Evolutionary conservation across 768 basidiomycete genomes (phyloP), one percentile per base, ranked within the genome.

Genomic region (Dentipellis fragilis): DNA sequence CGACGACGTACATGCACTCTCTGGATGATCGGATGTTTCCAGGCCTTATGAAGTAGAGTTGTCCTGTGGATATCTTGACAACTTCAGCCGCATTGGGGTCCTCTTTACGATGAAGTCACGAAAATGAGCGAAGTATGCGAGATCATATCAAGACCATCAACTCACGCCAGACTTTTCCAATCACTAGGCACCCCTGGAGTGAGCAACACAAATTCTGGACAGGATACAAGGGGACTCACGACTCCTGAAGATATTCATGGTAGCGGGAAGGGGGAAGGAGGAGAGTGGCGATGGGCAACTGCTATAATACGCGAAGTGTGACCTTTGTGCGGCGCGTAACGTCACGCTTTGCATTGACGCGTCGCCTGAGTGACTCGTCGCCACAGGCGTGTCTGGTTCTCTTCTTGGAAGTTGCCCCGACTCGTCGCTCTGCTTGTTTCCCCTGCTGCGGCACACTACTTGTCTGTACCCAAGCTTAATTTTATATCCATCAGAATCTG

Each of bases 151-250:
- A 29, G 29, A 29, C 29, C 29, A 29, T 29, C 29, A 29, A 83
- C 92, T 70, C 70, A 94, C 93, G 90, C 92, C 92, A 94, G 69
- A 96, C 92, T 80, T 84, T 91, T 60, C 89, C 86, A 58, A 93
- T 78, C 38, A 95, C 93, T 94, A 61, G 51, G 52, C 6, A 51
- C 47, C 29, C 29, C 6, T 29, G 6, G 29, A 29, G 29, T 29
- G 6, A 29, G 29, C 29, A 6, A 29, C 29, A 29, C 29, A 6
- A 6, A 54, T 47, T 19, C 34, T 38, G 48, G 17, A 36, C 19
- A 47, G 39, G 38, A 60, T 23, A 56, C 49, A 57, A 60, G 54
- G 45, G 46, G 29, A 78, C 89, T 69, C 61, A 91, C 89, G 69
- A 68, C 79, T 89, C 72, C 77, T 83, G 73, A 93, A 89, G 68